Evolutionary conservation across 1,284 basidiomycete genomes (phyloP).

Genomic region (Fomitopsis pinicola): DNA sequence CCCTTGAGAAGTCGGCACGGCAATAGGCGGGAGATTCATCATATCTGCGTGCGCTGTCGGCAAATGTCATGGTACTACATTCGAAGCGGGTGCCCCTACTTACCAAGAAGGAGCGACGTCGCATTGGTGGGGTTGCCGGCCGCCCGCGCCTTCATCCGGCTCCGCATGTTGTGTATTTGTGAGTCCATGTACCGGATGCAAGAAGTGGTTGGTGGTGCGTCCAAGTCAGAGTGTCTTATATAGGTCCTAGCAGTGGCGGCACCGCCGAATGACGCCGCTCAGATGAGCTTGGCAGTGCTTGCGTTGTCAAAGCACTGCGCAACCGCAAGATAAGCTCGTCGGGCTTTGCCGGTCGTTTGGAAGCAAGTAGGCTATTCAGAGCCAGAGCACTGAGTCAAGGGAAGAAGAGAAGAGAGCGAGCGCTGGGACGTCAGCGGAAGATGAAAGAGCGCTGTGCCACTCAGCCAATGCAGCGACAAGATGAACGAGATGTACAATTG

Average conservation of each 20-base stretch:
- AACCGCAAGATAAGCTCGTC: neutral
- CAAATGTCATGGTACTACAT: neutral
- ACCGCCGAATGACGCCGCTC: neutral
- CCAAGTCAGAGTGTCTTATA: neutral
- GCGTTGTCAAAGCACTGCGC: neutral
- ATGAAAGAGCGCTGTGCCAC: neutral
- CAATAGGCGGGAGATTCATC: slow-evolving; percentile 9
- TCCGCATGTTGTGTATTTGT: neutral
- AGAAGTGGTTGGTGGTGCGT: neutral
- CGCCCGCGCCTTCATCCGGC: neutral
- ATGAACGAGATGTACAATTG: neutral
- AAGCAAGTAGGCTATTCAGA: neutral
- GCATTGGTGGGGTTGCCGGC: neutral
- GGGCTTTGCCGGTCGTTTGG: neutral
- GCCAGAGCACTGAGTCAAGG: neutral
- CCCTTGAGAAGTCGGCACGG: slow-evolving; percentile 15
- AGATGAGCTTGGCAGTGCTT: neutral
- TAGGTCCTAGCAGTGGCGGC: neutral
- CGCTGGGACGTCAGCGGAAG: neutral
- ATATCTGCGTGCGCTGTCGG: neutral
- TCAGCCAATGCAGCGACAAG: neutral
- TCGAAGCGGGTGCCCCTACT: neutral
- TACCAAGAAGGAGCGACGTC: neutral
- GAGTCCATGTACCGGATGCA: neutral
- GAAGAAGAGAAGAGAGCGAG: neutral